phyloP scores from a whole-genome alignment of 2,329 filamentous ascomycete genomes.

The Cytospora chrysosperma region DNA sequence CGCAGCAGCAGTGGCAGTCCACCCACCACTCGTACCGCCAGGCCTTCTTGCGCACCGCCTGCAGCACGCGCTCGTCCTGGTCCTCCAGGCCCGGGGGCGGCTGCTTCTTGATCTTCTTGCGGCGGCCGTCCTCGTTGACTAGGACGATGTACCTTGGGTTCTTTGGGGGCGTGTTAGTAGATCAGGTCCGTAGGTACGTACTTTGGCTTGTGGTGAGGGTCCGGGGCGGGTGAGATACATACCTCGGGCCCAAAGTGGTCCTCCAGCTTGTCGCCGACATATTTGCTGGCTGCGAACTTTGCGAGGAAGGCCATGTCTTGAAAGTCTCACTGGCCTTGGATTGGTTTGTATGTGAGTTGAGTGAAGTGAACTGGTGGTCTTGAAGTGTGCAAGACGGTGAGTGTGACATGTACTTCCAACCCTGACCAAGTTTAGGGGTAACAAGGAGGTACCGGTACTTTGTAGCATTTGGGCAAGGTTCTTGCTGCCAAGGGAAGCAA shows the following conservation, averaged over 20 bases:
- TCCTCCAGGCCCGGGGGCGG: constrained; percentile 15
- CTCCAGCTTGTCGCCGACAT: constrained; percentile 22
- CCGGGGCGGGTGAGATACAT: not conserved
- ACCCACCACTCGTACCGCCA: constrained; percentile 24
- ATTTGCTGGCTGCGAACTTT: constrained; percentile 22
- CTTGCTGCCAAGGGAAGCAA: not conserved
- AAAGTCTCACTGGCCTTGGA: not conserved
- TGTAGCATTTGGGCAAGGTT: not conserved
- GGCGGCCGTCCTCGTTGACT: constrained; percentile 19
- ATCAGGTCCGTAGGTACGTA: not conserved
- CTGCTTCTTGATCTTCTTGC: constrained; percentile 20
- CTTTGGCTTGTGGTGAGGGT: not conserved
- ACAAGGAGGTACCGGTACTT: not conserved
- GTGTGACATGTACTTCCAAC: not conserved
- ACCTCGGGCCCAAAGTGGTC: constrained; percentile 23
- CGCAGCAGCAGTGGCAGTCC: constrained; percentile 25
- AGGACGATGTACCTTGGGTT: constrained; percentile 23
- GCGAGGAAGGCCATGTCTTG: constrained; percentile 20
- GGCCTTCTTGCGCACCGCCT: constrained; percentile 20
- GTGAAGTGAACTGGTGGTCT: not conserved
- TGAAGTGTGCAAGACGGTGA: not conserved
- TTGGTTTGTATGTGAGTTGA: not conserved
- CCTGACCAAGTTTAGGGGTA: not conserved
- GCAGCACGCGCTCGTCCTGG: constrained; percentile 18
- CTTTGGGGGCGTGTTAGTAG: not conserved